Evolutionary conservation across 2,329 filamentous ascomycete species (phyloP).

Genomic region (Teratosphaeria epicoccoides): DNA sequence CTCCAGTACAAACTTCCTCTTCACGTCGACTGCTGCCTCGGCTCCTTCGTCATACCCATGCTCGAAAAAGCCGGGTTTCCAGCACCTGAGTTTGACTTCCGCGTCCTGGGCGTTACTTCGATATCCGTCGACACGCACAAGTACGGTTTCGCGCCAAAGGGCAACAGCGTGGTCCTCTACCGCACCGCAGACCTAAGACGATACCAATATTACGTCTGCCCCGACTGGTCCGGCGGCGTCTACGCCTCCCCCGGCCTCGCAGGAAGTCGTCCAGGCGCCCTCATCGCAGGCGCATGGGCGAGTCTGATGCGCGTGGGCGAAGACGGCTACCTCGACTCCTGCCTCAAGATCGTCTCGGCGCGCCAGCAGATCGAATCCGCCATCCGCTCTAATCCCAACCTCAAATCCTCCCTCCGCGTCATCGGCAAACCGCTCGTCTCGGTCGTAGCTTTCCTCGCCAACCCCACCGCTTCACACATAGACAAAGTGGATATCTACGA

Average conservation of each 20-base stretch:
- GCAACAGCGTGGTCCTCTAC: constrained; percentile 89
- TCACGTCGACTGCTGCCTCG: constrained; percentile 95
- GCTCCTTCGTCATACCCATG: constrained; percentile 88
- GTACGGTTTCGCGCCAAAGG: constrained; percentile 96
- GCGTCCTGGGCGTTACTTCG: constrained; percentile 82
- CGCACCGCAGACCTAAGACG: constrained; percentile 65
- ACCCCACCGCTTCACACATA: constrained; percentile 5
- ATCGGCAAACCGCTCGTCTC: constrained; percentile 79
- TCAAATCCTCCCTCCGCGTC: constrained; percentile 65
- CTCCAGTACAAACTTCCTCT: constrained; percentile 69
- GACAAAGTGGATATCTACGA: constrained; percentile 85
- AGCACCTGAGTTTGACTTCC: constrained; percentile 74
- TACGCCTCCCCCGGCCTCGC: constrained; percentile 90
- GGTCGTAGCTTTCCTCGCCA: constrained; percentile 77
- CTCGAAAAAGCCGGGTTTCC: constrained; percentile 91
- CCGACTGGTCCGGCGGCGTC: constrained; percentile 91
- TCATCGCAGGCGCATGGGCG: constrained; percentile 95
- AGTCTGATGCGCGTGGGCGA: constrained; percentile 83
- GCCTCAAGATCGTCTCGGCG: constrained; percentile 75
- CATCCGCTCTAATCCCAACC: constrained; percentile 56
- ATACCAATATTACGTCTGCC: constrained; percentile 93
- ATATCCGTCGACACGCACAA: constrained; percentile 98
- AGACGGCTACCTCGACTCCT: constrained; percentile 75
- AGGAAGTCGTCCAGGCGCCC: constrained; percentile 79
- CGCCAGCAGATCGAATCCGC: constrained; percentile 71